phyloP scores from a whole-genome alignment of 768 basidiomycete genomes.

The Tephrocybe sp. region DNA sequence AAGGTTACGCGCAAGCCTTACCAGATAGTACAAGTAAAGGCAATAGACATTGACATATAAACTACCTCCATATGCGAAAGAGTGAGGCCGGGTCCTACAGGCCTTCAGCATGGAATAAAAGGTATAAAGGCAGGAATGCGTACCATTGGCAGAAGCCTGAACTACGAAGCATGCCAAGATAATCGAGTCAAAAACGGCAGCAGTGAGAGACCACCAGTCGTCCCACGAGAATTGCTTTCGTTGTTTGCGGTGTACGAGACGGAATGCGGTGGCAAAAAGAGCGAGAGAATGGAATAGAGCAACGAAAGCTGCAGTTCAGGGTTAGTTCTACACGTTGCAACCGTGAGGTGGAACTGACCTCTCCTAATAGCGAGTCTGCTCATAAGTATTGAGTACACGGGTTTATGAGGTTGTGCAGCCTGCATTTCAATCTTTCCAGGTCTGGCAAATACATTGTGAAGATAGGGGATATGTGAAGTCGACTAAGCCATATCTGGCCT shows the following conservation, averaged over 20 bases:
- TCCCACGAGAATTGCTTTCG: slow-evolving; percentile 15
- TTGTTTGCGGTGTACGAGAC: slow-evolving; percentile 4
- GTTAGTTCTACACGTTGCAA: background rate
- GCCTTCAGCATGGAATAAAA: background rate
- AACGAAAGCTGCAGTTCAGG: background rate
- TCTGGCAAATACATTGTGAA: no score
- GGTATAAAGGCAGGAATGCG: background rate
- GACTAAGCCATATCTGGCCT: no score
- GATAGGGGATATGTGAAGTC: no score
- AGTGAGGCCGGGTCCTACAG: background rate
- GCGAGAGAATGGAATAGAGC: slow-evolving; percentile 9
- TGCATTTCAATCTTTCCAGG: no score
- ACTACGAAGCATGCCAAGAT: slow-evolving; percentile 7
- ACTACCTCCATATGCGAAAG: background rate
- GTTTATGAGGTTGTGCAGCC: no score
- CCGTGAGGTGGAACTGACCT: no score
- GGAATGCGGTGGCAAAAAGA: slow-evolving; percentile 6
- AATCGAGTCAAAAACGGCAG: slow-evolving; percentile 11
- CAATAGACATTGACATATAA: slow-evolving; percentile 3
- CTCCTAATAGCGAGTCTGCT: background rate
- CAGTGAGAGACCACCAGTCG: slow-evolving; percentile 12
- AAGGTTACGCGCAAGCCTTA: background rate
- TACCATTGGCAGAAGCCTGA: slow-evolving; percentile 9
- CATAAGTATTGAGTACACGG: background rate
- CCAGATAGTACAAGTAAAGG: slow-evolving; percentile 18